phyloP scores from a whole-genome alignment of 352 stramenopile genomes.

The Pythium oligandrum region DNA sequence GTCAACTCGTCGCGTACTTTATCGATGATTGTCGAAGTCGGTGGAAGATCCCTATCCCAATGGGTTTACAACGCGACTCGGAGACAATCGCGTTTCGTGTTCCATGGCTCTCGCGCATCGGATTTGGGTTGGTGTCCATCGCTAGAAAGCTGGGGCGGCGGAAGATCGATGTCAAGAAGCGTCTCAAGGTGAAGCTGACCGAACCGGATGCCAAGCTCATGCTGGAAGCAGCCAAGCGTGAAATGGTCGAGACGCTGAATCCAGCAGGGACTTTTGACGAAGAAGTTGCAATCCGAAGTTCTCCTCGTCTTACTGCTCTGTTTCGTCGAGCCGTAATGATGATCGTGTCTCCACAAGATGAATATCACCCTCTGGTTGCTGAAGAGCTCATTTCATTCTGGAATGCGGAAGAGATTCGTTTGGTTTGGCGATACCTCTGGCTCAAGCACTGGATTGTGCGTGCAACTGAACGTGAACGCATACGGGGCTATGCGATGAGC shows the following conservation, averaged over 20 bases:
- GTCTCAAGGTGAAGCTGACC: constrained; percentile 60
- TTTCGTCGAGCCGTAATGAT: constrained; percentile 81
- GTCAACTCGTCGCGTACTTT: constrained; percentile 56
- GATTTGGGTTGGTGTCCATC: constrained; percentile 61
- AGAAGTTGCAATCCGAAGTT: constrained; percentile 51
- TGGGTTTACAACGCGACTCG: constrained; percentile 47
- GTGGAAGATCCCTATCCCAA: constrained; percentile 58
- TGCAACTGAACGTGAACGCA: constrained; percentile 61
- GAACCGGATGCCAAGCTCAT: constrained; percentile 51
- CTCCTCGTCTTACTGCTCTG: constrained; percentile 55
- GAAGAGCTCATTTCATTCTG: constrained; percentile 84
- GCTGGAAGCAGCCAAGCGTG: constrained; percentile 56
- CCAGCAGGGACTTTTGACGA: constrained; percentile 57
- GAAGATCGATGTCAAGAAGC: constrained; percentile 77
- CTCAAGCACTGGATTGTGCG: constrained; percentile 84
- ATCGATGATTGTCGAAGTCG: constrained; percentile 60
- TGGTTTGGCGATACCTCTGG: constrained; percentile 83
- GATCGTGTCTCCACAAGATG: constrained; percentile 57
- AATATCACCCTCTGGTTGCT: constrained; percentile 75
- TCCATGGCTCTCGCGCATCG: constrained; percentile 46
- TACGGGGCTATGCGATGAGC: constrained; percentile 59
- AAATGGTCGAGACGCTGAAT: constrained; percentile 35
- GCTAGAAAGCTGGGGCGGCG: constrained; percentile 57
- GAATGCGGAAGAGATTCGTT: constrained; percentile 59
- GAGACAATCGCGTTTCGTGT: constrained; percentile 63